Base-by-base conservation (phyloP, 2,329 filamentous ascomycete genomes). In the Penicillium sp. region DNA sequence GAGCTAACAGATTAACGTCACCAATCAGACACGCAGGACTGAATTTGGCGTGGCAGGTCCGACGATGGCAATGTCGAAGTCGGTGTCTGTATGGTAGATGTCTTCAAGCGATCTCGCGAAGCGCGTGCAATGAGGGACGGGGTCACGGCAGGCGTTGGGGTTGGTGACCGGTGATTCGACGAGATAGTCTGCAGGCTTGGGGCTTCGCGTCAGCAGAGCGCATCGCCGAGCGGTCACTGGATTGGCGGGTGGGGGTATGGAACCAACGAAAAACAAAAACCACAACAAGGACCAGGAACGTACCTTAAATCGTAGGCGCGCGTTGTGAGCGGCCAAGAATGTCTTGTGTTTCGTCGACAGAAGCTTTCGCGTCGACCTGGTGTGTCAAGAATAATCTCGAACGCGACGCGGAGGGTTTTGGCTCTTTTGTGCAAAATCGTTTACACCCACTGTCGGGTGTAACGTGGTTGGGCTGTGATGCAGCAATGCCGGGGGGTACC, bases 381-480 rank as follows among this genome's bases (percentile, higher is more conserved):
- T 58, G 59, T 51, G 59, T 59, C 56, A 55, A 58, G 57, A 62
- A 60, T 56, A 56, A 61, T 63, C 60, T 63, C 53, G 47, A 66
- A 60, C 55, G 46, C 56, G 54, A 51, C 51, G 58, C 55, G 65
- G 67, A 67, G 62, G 61, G 61, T 61, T 65, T 39, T 64, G 61
- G 52, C 55, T 66, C 63, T 70, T 71, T 70, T 70, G 66, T 65
- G 66, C 63, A 62, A 62, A 68, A 61, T 53, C 54, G 52, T 63
- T 61, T 62, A 67, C 61, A 61, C 61, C 62, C 62, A 65, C 60
- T 19, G 63, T 60, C 51, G 62, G 65, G 63, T 70, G 69, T 71
- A 71, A 73, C 69, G 70, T 72, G 70, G 73, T 77, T 75, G 74
- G 74, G 74, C 74, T 73, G 66, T 70, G 70, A 71, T 75, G 74